Evolutionary conservation across 495 filamentous ascomycete genomes (phyloP).

Genomic region (Penicillium ucsense): DNA sequence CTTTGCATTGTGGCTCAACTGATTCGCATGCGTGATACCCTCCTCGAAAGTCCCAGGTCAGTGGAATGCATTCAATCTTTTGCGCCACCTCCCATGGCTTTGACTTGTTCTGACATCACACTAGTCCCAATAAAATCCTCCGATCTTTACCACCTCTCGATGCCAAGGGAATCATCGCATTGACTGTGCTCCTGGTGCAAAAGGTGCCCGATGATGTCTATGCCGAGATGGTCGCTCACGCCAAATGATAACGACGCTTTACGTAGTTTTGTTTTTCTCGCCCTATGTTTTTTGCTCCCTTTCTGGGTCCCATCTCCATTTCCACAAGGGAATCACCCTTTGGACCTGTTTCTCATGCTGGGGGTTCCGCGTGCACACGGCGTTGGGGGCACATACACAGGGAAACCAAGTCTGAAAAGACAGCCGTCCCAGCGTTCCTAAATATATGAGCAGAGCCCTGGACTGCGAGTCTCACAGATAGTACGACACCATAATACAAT

Average conservation of each 20-base stretch:
- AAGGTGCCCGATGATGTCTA: constrained; percentile 88
- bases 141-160: constrained; percentile 81
- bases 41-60: constrained; percentile 76
- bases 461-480: no score
- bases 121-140: constrained; percentile 81
- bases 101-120: constrained; percentile 6
- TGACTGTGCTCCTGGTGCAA: constrained; percentile 68
- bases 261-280: neutral
- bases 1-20: constrained; percentile 96
- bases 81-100: neutral
- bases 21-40: constrained; percentile 72
- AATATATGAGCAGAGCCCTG: no score
- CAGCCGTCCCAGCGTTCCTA: no score
- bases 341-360: no score
- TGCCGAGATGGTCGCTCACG: constrained; percentile 77
- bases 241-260: constrained; percentile 43
- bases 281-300: neutral
- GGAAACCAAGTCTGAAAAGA: no score
- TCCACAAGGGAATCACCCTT: no score
- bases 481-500: no score
- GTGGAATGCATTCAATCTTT: constrained; percentile 6
- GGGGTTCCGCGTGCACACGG: no score
- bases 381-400: no score
- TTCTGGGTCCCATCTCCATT: neutral
- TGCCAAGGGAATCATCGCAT: constrained; percentile 67